Base-by-base conservation (phyloP, 129 eudicot genomes). In the Ambrosia artemisiifolia region DNA sequence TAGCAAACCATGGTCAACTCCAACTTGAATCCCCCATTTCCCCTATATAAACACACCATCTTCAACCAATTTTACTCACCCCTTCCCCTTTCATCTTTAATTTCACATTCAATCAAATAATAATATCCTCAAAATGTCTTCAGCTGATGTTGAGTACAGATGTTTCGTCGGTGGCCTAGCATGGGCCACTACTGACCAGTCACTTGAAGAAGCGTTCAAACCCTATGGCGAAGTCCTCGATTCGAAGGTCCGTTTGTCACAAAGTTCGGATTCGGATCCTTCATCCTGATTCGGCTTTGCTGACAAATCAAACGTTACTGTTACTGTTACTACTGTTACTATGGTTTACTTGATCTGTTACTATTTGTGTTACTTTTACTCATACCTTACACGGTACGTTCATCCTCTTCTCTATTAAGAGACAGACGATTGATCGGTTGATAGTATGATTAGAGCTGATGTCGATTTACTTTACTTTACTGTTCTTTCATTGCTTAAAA, bases 111-210 rank as follows among this genome's bases (percentile, higher is more conserved):
- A n/a, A n/a, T n/a, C n/a, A n/a, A n/a, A 65, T 24, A 24, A 24
- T 24, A 24, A 24, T 24, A 24, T 24, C 28, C 1, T 24, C 1
- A 84, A 77, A 51, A 53, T 90, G 90, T 84, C 89, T 68, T 70
- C 90, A 7, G 91, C 91, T 3, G 97, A 86, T 54, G 89, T 81
- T 9, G 97, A 92, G 69, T 88, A 64, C 73, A 79, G 97, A 44
- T 91, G 97, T 74, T 91, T 91, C 73, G 97, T 91, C 6, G 97
- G 97, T 76, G 97, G 97, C 11, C 79, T 92, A 50, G 96, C 97
- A 0, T 92, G 97, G 97, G 93, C 96, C 82, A 92, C 97, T 53
- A 85, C 84, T 14, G 94, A 88, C 40, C 77, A 61, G 11, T 65
- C 97, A 12, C 91, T 88, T 2, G 86, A 70, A 56, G 76, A 85